Percentiles rank a stretch among this genome's conserved stretches.
These are phyloP conservation scores for Microdochium bolleyi DNA, from an alignment of 2,329 filamentous ascomycete genomes.

Conservation along the genomic window DNA sequence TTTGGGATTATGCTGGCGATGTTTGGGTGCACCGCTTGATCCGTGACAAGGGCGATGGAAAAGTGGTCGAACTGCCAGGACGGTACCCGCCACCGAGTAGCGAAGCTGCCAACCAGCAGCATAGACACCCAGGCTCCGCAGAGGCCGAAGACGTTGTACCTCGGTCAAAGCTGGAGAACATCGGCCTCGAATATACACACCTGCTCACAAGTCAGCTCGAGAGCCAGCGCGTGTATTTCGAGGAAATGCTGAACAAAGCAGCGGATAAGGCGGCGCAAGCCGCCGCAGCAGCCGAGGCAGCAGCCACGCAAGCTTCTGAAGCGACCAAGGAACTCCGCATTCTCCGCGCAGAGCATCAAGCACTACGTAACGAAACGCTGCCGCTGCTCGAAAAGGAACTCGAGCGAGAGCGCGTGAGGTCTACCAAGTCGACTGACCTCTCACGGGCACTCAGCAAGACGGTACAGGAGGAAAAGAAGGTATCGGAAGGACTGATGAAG, in stretches of 20 bases:
- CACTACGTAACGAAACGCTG: constrained; percentile 48
- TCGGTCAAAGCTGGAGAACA: constrained; percentile 61
- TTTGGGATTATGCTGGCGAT: constrained; percentile 96
- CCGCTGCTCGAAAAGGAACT: constrained; percentile 66
- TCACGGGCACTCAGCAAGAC: constrained; percentile 68
- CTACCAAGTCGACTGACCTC: constrained; percentile 65
- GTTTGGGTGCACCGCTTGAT: constrained; percentile 95
- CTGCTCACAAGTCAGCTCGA: constrained; percentile 89
- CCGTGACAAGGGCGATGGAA: constrained; percentile 85
- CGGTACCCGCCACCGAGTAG: constrained; percentile 21
- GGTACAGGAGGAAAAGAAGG: constrained; percentile 78
- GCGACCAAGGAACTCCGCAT: constrained; percentile 39
- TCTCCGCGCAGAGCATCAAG: constrained; percentile 46
- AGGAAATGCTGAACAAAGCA: constrained; percentile 82
- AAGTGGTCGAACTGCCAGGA: constrained; percentile 80
- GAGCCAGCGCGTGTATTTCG: constrained; percentile 86
- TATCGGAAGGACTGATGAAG: constrained; percentile 73
- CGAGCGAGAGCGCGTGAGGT: constrained; percentile 58
- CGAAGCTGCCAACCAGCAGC: constrained; percentile 1
- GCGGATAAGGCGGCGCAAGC: constrained; percentile 83
- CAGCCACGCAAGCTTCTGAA: constrained; percentile 39
- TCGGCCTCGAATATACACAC: constrained; percentile 91
- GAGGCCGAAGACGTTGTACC: constrained; percentile 62
- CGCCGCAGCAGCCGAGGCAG: constrained; percentile 56
- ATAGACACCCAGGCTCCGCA: constrained; percentile 9